Conservation (phyloP, 345 rosid genomes). For the Brassica nigra region DNA sequence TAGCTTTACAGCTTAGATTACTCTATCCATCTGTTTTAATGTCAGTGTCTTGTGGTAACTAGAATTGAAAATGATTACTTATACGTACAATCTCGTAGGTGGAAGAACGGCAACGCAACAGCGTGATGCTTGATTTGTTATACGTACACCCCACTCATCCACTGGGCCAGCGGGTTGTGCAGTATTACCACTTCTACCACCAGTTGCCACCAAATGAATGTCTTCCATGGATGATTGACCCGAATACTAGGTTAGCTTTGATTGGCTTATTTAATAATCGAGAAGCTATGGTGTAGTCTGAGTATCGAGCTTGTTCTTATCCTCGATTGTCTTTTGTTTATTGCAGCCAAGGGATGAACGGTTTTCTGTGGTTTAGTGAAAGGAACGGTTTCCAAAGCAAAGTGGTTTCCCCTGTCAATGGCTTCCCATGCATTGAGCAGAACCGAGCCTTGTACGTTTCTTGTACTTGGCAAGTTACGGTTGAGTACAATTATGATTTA, state of each 20-base stretch:
- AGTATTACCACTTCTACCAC: constrained; percentile 43
- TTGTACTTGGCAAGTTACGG: constrained; percentile 18
- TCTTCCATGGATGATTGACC: constrained; percentile 49
- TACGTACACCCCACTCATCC: constrained; percentile 74
- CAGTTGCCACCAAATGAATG: constrained; percentile 51
- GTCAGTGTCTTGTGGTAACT: constrained; percentile 3
- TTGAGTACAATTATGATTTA: constrained; percentile 19
- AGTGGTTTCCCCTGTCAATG: constrained; percentile 67
- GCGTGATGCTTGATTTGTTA: constrained; percentile 85
- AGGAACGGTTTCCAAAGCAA: constrained; percentile 54
- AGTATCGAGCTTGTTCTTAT: constrained; percentile 31
- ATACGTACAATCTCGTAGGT: constrained; percentile 47
- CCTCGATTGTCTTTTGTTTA: constrained; percentile 24
- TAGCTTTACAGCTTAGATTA: constrained; percentile 19
- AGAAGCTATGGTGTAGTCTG: background rate
- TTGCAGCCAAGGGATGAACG: constrained; percentile 92
- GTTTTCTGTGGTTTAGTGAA: constrained; percentile 68
- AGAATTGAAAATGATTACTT: background rate
- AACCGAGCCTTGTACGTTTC: constrained; percentile 74
- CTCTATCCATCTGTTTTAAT: constrained; percentile 2
- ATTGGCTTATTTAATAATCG: background rate
- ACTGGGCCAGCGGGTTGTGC: constrained; percentile 51
- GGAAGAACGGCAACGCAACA: constrained; percentile 80
- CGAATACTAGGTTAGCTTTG: constrained; percentile 62
- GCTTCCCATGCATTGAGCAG: constrained; percentile 60